These are phyloP conservation scores for Cutaneotrichosporon mucoides DNA, from an alignment of 1,284 basidiomycete species.

Conservation along the genomic window DNA sequence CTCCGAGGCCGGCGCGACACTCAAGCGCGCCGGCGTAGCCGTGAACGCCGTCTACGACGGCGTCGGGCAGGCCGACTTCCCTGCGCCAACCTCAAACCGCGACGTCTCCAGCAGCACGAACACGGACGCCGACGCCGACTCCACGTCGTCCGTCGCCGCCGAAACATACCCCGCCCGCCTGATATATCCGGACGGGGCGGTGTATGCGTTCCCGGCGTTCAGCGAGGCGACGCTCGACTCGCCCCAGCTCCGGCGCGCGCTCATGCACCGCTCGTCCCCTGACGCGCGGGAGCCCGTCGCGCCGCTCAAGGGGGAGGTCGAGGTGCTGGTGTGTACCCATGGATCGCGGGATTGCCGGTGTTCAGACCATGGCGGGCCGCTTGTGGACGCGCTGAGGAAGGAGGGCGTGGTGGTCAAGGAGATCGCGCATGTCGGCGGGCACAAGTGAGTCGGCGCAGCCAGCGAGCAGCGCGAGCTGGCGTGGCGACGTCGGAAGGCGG, in stretches of 20 bases:
- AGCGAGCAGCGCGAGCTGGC: too few relatives aligned
- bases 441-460: slow-evolving; percentile 59
- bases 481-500: too few relatives aligned
- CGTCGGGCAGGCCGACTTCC: slow-evolving; percentile 2
- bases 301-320: slow-evolving; percentile 5
- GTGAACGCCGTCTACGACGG: slow-evolving; percentile 43
- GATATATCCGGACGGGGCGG: slow-evolving; percentile 35
- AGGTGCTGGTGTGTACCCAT: slow-evolving; percentile 70
- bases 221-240: slow-evolving; percentile 15
- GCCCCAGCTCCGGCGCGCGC: slow-evolving; percentile 12
- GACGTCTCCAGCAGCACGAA: not conserved
- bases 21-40: slow-evolving; percentile 24
- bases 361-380: slow-evolving; percentile 58
- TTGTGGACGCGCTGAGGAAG: slow-evolving; percentile 42
- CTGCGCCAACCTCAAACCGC: not conserved
- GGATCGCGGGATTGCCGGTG: slow-evolving; percentile 68
- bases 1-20: slow-evolving; percentile 10
- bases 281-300: not conserved
- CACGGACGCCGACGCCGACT: not conserved
- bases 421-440: slow-evolving; percentile 75
- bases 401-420: slow-evolving; percentile 56
- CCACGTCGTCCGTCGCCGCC: not conserved
- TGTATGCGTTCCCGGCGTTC: slow-evolving; percentile 21
- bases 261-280: slow-evolving; percentile 15
- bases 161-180: slow-evolving; percentile 35